Evolutionary conservation across 2,329 filamentous ascomycete genomes (phyloP).

Genomic region (Talaromyces amestolkiae): DNA sequence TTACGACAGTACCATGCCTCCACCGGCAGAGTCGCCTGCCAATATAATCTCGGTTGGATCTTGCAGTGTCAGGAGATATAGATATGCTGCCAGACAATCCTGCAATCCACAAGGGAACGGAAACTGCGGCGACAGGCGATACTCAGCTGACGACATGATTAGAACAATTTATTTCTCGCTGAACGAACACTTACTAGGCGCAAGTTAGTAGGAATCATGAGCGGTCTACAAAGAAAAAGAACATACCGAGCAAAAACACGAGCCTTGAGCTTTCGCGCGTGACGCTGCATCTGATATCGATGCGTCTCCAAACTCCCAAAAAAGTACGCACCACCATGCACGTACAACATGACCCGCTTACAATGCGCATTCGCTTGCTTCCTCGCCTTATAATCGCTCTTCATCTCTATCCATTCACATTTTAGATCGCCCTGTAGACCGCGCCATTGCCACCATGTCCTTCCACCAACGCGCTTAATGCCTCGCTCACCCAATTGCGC

Average conservation of each 20-base stretch:
- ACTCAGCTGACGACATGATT: slow-evolving; percentile 53
- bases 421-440: slow-evolving; percentile 63
- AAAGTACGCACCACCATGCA: slow-evolving; percentile 92
- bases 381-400: slow-evolving; percentile 70
- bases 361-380: slow-evolving; percentile 60
- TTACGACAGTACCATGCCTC: slow-evolving; percentile 74
- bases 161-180: slow-evolving; percentile 10
- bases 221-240: neutral
- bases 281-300: slow-evolving; percentile 95
- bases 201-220: neutral
- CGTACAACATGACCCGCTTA: slow-evolving; percentile 82
- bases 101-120: slow-evolving; percentile 91
- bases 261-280: slow-evolving; percentile 90
- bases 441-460: slow-evolving; percentile 88
- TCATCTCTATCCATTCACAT: slow-evolving; percentile 97
- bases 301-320: slow-evolving; percentile 96
- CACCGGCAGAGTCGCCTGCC: slow-evolving; percentile 90
- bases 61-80: slow-evolving; percentile 74
- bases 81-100: slow-evolving; percentile 84
- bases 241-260: slow-evolving; percentile 71
- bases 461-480: slow-evolving; percentile 72
- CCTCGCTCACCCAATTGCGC: slow-evolving; percentile 76
- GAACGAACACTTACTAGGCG: slow-evolving; percentile 4
- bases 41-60: slow-evolving; percentile 79
- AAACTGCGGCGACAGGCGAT: slow-evolving; percentile 87